Conservation (phyloP, 768 basidiomycete species). For the Macrolepiota albuminosa region DNA sequence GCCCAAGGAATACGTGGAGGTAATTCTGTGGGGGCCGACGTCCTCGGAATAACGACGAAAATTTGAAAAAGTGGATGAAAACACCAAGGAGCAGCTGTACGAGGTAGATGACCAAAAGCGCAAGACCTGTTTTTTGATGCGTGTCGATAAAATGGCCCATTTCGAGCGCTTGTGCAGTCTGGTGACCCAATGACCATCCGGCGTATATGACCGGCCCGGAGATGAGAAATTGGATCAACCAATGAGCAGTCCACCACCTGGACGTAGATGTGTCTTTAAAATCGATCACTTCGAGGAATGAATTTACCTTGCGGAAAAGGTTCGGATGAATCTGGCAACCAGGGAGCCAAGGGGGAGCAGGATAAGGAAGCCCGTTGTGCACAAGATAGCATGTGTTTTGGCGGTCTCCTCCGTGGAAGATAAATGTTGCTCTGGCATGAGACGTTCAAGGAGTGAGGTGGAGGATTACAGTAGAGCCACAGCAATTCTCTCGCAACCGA, state of each 20-base stretch:
- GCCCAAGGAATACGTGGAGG: constrained; percentile 48
- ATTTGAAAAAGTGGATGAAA: constrained; percentile 51
- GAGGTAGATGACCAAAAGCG: constrained; percentile 50
- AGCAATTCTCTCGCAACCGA: neutral
- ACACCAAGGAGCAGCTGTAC: constrained; percentile 43
- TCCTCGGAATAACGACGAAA: constrained; percentile 29
- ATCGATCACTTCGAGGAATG: neutral
- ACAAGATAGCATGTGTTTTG: constrained; percentile 47
- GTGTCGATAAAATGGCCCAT: constrained; percentile 34
- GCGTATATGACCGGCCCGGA: constrained; percentile 50
- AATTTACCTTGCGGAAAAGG: constrained; percentile 40
- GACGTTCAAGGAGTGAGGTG: neutral
- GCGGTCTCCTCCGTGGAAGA: constrained; percentile 28
- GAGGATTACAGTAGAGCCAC: neutral
- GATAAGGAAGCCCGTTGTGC: constrained; percentile 42
- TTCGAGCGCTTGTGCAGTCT: constrained; percentile 25
- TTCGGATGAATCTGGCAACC: constrained; percentile 49
- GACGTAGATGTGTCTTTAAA: neutral
- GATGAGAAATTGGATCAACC: constrained; percentile 43
- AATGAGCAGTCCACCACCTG: constrained; percentile 51
- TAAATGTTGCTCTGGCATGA: constrained; percentile 4
- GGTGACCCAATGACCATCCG: constrained; percentile 42
- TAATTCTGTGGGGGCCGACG: constrained; percentile 50
- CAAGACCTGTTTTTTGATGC: constrained; percentile 49
- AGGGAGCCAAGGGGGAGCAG: constrained; percentile 56